A percentile compares a stretch with the other conserved stretches of the same genome.
phyloP scores from a whole-genome alignment of 139 green algal genomes.

The Diplosphaera chodatii region DNA sequence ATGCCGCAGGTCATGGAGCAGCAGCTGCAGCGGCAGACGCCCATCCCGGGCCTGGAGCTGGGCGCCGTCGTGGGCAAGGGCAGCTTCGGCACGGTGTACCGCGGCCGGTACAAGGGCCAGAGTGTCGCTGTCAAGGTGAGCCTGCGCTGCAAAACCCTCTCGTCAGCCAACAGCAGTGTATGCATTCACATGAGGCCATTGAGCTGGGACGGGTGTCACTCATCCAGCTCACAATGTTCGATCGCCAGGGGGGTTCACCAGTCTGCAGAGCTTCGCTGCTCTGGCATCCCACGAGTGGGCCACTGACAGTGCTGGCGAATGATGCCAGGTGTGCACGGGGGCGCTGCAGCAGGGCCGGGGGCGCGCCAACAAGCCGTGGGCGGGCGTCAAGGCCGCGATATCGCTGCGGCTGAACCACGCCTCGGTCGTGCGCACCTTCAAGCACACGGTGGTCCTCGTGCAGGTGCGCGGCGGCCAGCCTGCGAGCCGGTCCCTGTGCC shows the following conservation, averaged over 20 bases:
- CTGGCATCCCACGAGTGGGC: no score
- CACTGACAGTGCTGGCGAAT: no score
- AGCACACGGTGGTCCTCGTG: not conserved
- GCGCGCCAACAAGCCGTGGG: not conserved
- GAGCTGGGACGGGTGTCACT: no score
- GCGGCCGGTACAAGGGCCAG: conserved; percentile 10
- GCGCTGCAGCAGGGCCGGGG: not conserved
- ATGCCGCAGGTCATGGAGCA: not conserved
- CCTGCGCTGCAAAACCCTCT: not conserved
- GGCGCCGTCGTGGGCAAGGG: conserved; percentile 50
- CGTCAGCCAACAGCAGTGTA: not conserved
- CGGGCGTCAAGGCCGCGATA: conserved; percentile 27
- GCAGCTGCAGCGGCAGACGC: not conserved
- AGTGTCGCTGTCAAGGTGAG: conserved; percentile 50
- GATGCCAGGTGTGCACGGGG: not conserved
- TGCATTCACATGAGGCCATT: no score
- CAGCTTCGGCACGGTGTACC: conserved; percentile 45
- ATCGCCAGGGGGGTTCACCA: no score
- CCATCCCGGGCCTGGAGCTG: conserved; percentile 35
- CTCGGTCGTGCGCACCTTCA: conserved; percentile 31
- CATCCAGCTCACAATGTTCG: no score
- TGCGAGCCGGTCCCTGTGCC: no score
- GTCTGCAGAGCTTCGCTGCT: no score
- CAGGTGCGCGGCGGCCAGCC: not conserved
- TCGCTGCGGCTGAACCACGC: conserved; percentile 32